Conservation (phyloP, 2,329 filamentous ascomycete genomes). For the Dothistroma pini region DNA sequence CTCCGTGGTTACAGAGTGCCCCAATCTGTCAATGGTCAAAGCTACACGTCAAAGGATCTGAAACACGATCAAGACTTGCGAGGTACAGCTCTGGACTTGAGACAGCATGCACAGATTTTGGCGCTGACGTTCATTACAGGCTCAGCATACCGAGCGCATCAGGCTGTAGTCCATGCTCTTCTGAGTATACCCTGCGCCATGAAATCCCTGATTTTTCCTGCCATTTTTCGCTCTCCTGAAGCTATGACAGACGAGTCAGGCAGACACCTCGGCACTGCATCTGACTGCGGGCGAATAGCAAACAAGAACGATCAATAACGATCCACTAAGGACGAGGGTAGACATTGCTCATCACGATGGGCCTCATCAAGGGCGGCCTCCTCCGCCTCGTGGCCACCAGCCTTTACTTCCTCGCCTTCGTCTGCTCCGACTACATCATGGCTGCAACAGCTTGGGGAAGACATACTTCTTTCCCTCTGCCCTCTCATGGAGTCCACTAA, state of each 20-base stretch:
- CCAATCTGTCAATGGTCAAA: neutral
- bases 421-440: constrained; percentile 5
- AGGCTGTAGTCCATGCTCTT: no score
- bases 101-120: neutral
- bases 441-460: constrained; percentile 2
- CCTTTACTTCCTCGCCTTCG: constrained; percentile 2
- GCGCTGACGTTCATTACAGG: neutral
- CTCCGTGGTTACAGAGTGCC: neutral
- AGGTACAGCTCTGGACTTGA: neutral
- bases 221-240: no score
- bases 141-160: neutral
- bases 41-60: neutral
- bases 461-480: neutral
- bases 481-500: neutral
- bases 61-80: neutral
- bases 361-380: constrained; percentile 7
- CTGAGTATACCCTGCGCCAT: no score
- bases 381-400: neutral
- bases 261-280: neutral
- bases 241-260: no score
- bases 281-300: neutral
- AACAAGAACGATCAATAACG: neutral
- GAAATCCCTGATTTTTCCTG: no score
- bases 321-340: neutral
- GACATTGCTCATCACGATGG: neutral